Evolutionary conservation across 768 basidiomycete species (phyloP), one percentile per base, ranked within the genome.

Genomic region (Boletales sp.): DNA sequence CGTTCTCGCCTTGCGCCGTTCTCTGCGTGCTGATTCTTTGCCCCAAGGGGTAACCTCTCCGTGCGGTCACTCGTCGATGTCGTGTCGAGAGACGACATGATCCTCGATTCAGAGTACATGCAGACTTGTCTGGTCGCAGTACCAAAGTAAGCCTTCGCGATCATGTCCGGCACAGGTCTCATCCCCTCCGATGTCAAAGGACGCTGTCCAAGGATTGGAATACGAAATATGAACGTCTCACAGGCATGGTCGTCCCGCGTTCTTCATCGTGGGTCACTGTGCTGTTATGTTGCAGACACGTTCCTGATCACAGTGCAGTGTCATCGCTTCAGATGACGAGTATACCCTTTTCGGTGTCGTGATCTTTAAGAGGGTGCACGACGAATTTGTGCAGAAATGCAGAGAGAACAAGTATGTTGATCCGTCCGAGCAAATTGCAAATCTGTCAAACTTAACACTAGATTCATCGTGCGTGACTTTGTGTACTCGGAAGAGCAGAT

Each of bases 381-480:
- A 98, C 57, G 88, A 94, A 50, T 97, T 95, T 65, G 70, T 84
- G 3, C 94, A 97, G 71, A 94, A 90, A 65, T 95, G 92, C 63
- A 77, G 96, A 52, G 96, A 98, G 67, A 86, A 91, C 69, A 98
- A 95, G 93, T 95, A 59, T 57, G 78, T 70, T 36, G 21, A 30
- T 54, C 44, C 32, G 38, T 12, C 17, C 41, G 47, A 30, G 32
- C 17, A 18, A 18, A 38, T 34, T 15, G 38, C 30, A 45, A 40
- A 36, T 34, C 14, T 25, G 18, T 50, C 41, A 49, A 33, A 39
- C 35, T 43, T 49, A 54, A 46, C 41, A 40, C 50, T 32, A 50
- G 94, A 64, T 98, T 93, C 72, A 85, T 94, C 50, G 82, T 93
- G 10, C 83, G 96, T n/a, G 96, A 99, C 57, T 99, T 97, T 65